Conservation (phyloP, 768 basidiomycete species). For the Boletus barrowsii region DNA sequence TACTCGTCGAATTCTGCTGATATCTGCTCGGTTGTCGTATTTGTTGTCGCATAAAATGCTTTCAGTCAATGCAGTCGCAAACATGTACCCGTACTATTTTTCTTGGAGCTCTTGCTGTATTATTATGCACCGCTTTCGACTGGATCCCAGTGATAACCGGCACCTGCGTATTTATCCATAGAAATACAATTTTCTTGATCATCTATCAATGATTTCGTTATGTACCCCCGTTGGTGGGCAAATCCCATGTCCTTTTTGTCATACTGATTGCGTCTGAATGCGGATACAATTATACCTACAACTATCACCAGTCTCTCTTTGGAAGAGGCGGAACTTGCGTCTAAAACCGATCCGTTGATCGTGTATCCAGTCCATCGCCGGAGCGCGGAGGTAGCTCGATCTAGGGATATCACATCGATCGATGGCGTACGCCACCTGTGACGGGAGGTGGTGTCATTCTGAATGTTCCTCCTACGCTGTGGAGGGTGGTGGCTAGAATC, state of each 20-base stretch:
- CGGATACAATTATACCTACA: not conserved
- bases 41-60: slow-evolving; percentile 26
- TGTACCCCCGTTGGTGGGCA: slow-evolving; percentile 10
- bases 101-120: slow-evolving; percentile 33
- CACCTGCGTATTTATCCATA: slow-evolving; percentile 21
- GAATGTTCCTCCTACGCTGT: not conserved
- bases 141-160: slow-evolving; percentile 10
- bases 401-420: slow-evolving; percentile 16
- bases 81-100: slow-evolving; percentile 26
- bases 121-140: slow-evolving; percentile 20
- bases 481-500: not conserved
- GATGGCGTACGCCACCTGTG: slow-evolving; percentile 12
- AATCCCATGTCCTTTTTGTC: slow-evolving; percentile 10
- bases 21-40: slow-evolving; percentile 19
- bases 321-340: slow-evolving; percentile 8
- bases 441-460: slow-evolving; percentile 1
- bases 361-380: slow-evolving; percentile 14
- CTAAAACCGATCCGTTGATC: slow-evolving; percentile 17
- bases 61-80: slow-evolving; percentile 7
- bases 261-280: slow-evolving; percentile 7
- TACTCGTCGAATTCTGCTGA: slow-evolving; percentile 19
- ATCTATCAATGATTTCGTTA: slow-evolving; percentile 28
- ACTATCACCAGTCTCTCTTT: slow-evolving; percentile 1
- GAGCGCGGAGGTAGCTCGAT: slow-evolving; percentile 21
- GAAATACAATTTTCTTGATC: slow-evolving; percentile 22